Base-by-base conservation (phyloP, 768 basidiomycete genomes). In the Sporobolomyces roseus region DNA sequence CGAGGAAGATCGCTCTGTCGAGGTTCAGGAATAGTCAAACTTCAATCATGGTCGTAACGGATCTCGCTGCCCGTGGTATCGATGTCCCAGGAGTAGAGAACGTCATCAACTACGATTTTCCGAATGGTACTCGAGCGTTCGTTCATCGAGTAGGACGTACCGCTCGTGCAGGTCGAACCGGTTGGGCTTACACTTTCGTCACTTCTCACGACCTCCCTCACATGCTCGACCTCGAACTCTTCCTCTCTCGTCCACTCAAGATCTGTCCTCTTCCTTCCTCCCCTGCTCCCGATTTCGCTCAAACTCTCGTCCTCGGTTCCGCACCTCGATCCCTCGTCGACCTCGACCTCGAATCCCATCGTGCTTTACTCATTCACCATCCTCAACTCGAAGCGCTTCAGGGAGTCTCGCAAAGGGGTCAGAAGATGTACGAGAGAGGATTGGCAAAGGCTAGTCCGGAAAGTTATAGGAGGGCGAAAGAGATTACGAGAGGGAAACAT, bases 81-180 rank as follows among this genome's bases (percentile, higher is more conserved):
- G 96, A 99, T 80, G 93, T 99, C 38, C 96, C 96, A 7, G 84
- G 97, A 46, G 84, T 99, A 69, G 91, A 93, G 77, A 90, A 98
- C 76, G 96, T 99, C 38, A 83, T 99, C 78, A 99, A 99, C 78
- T 99, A 93, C 78, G 96, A 99, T 75, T 97, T 99, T 74, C 96
- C 96, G 1, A 88, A 91, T 66, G 91, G 93, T 29, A 86, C 92
- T 2, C 83, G 93, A 64, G 87, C 96, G 16, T 99, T 97, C 73
- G 87, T 99, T 0, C 96, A 99, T 79, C 89, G 96, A 65, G 94
- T 98, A 29, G 96, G 96, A 52, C 86, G 96, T 66, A 97, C 96
- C 7, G 96, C 96, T 9, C 85, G 96, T 75, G 94, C 94, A 1
- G 96, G 96, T 19, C 83, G 93, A 62, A 87, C 87, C 76, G 96